Base-by-base conservation (phyloP, 345 rosid species). In the Psidium friedrichsthalianum region DNA sequence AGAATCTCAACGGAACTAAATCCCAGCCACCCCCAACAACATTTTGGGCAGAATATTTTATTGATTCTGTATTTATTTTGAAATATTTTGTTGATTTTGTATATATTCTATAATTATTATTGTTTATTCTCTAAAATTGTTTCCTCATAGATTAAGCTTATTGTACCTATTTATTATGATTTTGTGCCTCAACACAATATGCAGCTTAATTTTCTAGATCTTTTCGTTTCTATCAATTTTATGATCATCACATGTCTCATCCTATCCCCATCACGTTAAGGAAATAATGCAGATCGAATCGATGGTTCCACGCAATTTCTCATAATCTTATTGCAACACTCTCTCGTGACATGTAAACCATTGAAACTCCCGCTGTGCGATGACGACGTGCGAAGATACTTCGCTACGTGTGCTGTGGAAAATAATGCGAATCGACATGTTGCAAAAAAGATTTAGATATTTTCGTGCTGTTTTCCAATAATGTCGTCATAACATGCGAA, bases 281-380 rank as follows among this genome's bases (percentile, higher is more conserved):
- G 78, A 69, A 36, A 32, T 32, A 18, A 69, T 18, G 78, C 78
- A 36, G 18, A 69, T 69, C 12, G 18, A 69, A 32, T 32, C 24
- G 2, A 29, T 27, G 36, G 29, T 25, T n/a, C 3, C 1, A 3
- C 20, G 3, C 11, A 27, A 29, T 61, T 13, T 61, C 42, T 61
- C 40, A 58, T n/a, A 58, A 58, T n/a, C 32, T 61, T 20, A 18
- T 29, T 5, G 15, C 29, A 32, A 64, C 18, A 64, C 42, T 64
- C 21, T 61, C 74, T 14, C 1, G 9, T 2, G 0, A 29, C 76
- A 29, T 36, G 0, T 3, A 29, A 64, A 15, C 2, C 1, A 7
- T 8, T 0, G 1, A 64, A 29, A 64, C 15, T 64, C 42, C 16
- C 1, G 42, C 8, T 1, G 36, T 64, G 10, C 15, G 76, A 10